These are phyloP conservation scores for Cytidiella melzeri DNA, from an alignment of 768 basidiomycete species.

Conservation along the genomic window DNA sequence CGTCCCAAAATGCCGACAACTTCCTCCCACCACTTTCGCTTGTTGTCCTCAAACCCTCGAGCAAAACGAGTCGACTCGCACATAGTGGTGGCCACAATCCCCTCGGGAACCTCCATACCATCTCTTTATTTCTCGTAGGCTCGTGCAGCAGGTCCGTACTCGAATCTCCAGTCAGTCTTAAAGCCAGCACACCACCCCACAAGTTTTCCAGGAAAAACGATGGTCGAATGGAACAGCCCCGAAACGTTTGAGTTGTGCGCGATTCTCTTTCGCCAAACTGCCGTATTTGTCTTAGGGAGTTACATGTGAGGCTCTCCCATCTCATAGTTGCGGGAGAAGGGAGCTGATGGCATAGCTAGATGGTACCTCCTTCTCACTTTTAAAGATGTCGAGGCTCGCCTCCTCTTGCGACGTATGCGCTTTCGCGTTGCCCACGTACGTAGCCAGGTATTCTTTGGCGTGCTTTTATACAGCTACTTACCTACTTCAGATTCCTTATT, in stretches of 20 bases:
- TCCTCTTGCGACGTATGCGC: not conserved
- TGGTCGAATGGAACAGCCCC: slow-evolving; percentile 1
- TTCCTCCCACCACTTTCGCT: too few species aligned
- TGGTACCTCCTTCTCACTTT: slow-evolving; percentile 6
- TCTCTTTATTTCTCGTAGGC: too few species aligned
- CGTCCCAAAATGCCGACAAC: too few species aligned
- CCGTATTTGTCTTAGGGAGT: not conserved
- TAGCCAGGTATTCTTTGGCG: not conserved
- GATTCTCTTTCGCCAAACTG: not conserved
- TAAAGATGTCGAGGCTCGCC: not conserved
- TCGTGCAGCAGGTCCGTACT: too few species aligned
- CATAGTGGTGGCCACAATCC: too few species aligned
- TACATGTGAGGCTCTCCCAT: not conserved
- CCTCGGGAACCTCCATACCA: too few species aligned
- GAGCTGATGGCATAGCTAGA: not conserved
- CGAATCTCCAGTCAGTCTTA: too few species aligned
- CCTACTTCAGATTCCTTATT: not conserved
- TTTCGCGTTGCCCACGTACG: slow-evolving; percentile 2
- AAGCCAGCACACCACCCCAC: too few species aligned
- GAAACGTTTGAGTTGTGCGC: not conserved
- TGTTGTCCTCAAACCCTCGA: too few species aligned
- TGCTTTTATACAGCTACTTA: not conserved
- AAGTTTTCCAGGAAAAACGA: too few species aligned
- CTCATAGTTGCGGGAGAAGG: not conserved
- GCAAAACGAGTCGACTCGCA: too few species aligned